Conservation (phyloP, 192 early-diverging fungal species). For the Coemansia sp. region DNA sequence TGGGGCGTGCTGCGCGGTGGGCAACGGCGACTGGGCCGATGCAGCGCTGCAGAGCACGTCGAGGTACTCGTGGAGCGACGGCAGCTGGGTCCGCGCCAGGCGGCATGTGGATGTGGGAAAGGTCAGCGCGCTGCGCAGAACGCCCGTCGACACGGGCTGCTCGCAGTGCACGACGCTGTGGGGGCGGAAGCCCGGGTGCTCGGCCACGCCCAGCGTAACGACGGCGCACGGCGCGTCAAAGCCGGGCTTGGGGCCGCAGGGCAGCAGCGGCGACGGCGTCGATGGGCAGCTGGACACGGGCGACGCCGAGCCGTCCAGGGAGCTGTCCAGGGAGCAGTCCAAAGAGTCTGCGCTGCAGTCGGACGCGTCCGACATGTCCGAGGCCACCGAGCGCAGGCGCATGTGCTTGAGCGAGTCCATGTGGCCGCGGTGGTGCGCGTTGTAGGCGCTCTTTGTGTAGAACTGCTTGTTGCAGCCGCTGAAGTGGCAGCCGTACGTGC, state of each 20-base stretch:
- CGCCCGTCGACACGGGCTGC: neutral
- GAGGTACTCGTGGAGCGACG: slow-evolving; percentile 23
- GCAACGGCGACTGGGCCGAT: slow-evolving; percentile 18
- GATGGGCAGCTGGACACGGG: slow-evolving; percentile 11
- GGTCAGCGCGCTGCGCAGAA: slow-evolving; percentile 9
- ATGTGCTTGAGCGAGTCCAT: slow-evolving; percentile 15
- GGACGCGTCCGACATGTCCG: neutral
- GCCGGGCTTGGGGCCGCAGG: neutral
- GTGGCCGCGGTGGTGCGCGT: slow-evolving; percentile 37
- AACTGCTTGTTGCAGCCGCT: slow-evolving; percentile 52
- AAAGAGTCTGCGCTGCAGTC: neutral
- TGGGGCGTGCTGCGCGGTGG: slow-evolving; percentile 10
- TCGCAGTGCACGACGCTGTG: slow-evolving; percentile 1
- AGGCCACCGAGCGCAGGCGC: neutral
- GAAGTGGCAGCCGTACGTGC: slow-evolving; percentile 65
- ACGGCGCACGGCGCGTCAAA: slow-evolving; percentile 3
- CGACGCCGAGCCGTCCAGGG: slow-evolving; percentile 5
- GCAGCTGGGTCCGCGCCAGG: slow-evolving; percentile 9
- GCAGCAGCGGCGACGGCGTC: slow-evolving; percentile 3
- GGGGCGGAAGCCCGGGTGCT: slow-evolving; percentile 7
- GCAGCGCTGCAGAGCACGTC: slow-evolving; percentile 29
- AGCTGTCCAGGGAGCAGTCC: too few species aligned
- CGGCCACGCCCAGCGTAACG: slow-evolving; percentile 10
- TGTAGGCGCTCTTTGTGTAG: slow-evolving; percentile 45
- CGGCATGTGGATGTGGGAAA: slow-evolving; percentile 15